These are phyloP conservation scores for Asclepias syriaca DNA, from an alignment of 257 asterid genomes.

Conservation along the genomic window DNA sequence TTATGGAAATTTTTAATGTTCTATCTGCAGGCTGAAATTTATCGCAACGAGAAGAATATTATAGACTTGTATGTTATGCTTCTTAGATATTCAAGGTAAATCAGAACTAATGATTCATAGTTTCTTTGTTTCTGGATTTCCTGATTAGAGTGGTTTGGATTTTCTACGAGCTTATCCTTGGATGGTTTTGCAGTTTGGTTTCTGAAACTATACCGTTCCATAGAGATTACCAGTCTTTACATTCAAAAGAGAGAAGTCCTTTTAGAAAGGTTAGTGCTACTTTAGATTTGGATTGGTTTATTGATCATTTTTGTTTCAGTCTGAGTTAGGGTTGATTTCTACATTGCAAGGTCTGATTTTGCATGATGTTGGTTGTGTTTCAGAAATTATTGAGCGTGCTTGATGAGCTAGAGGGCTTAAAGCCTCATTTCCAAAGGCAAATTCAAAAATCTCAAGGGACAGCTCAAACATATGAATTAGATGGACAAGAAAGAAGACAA, in stretches of 20 bases:
- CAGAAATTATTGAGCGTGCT: slow-evolving; percentile 59
- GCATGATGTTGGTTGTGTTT: slow-evolving; percentile 1
- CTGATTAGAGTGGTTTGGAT: slow-evolving; percentile 12
- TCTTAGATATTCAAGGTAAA: slow-evolving; percentile 76
- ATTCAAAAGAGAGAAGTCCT: slow-evolving; percentile 42
- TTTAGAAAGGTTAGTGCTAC: slow-evolving; percentile 49
- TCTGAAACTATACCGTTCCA: slow-evolving; percentile 81
- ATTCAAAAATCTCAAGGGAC: slow-evolving; percentile 31
- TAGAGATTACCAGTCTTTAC: slow-evolving; percentile 57
- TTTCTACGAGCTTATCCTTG: slow-evolving; percentile 20
- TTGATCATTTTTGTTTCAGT: slow-evolving; percentile 14
- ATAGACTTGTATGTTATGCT: slow-evolving; percentile 74
- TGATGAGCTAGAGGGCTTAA: slow-evolving; percentile 74
- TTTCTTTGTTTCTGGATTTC: slow-evolving; percentile 11
- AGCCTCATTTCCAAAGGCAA: slow-evolving; percentile 54
- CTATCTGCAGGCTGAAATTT: slow-evolving; percentile 56
- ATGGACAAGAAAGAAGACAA: slow-evolving; percentile 33
- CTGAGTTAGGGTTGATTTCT: not conserved
- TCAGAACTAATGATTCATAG: slow-evolving; percentile 6
- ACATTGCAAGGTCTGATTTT: not conserved
- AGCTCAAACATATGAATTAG: slow-evolving; percentile 31
- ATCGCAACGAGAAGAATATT: slow-evolving; percentile 67
- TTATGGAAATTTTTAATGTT: not conserved
- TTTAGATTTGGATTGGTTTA: not conserved
- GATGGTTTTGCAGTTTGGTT: slow-evolving; percentile 59